A percentile compares a stretch with the other conserved stretches of the same genome.
Evolutionary conservation across 768 basidiomycete species (phyloP).

Genomic region (Mrakia gelida): DNA sequence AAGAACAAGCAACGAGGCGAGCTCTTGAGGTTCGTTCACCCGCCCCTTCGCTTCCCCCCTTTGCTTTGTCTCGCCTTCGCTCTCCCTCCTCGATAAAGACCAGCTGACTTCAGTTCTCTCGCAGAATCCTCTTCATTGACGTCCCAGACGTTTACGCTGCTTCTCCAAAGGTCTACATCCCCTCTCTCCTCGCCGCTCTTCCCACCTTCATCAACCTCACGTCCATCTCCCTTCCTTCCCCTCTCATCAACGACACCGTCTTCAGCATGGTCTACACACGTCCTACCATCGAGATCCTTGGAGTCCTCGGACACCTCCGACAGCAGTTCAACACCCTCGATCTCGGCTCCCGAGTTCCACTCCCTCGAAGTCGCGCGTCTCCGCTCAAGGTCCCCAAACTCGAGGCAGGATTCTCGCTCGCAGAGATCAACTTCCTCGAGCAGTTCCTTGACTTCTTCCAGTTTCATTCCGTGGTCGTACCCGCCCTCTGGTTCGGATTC

Average conservation of each 20-base stretch:
- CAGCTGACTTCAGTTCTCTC: too few species aligned
- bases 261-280: not conserved
- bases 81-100: too few species aligned
- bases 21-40: conserved; percentile 4
- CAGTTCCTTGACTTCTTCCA: not conserved
- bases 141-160: too few species aligned
- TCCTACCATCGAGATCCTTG: not conserved
- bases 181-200: too few species aligned
- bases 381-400: not conserved
- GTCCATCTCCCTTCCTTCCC: too few species aligned
- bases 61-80: too few species aligned
- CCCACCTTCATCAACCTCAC: too few species aligned
- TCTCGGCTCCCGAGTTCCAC: not conserved
- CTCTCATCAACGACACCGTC: too few species aligned
- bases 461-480: not conserved
- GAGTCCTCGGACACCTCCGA: not conserved
- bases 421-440: not conserved
- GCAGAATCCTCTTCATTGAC: too few species aligned
- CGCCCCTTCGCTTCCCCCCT: not conserved
- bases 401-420: not conserved
- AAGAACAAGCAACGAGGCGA: not conserved
- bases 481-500: not conserved
- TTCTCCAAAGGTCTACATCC: too few species aligned
- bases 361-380: not conserved
- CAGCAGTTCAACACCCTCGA: not conserved